phyloP scores from a whole-genome alignment of 495 filamentous ascomycete species.

The Glarea lozoyensis region DNA sequence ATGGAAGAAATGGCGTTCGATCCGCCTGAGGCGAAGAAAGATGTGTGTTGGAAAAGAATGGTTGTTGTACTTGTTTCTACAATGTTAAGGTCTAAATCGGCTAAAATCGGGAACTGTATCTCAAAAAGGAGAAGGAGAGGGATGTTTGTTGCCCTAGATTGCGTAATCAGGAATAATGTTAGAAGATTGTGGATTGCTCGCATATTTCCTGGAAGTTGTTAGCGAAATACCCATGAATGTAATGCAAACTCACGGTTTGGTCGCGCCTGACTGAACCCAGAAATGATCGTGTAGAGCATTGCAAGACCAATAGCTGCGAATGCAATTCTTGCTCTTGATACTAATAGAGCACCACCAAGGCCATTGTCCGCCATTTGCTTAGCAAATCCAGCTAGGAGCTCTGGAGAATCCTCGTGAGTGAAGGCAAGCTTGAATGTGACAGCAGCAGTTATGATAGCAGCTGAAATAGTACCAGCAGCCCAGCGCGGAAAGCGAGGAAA shows the following conservation, averaged over 20 bases:
- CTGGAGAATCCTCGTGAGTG: conserved; percentile 74
- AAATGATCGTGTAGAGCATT: conserved; percentile 26
- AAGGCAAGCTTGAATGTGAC: conserved; percentile 81
- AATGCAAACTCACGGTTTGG: conserved; percentile 18
- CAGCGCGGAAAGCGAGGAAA: conserved; percentile 17
- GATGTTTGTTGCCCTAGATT: conserved; percentile 73
- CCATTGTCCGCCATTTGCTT: conserved; percentile 31
- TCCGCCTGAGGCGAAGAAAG: conserved; percentile 87
- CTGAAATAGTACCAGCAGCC: conserved; percentile 11
- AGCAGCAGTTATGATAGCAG: conserved; percentile 43
- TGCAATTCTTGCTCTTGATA: conserved; percentile 40
- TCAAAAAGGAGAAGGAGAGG: conserved; percentile 74
- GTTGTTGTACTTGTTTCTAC: conserved; percentile 54
- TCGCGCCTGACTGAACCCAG: conserved; percentile 15
- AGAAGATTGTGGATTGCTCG: conserved; percentile 55
- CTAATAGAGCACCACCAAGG: conserved; percentile 35
- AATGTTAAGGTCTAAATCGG: conserved; percentile 32
- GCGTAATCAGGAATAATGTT: conserved; percentile 74
- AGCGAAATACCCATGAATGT: neutral
- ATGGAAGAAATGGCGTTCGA: conserved; percentile 88
- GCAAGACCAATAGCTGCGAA: conserved; percentile 44
- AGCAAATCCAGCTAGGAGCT: conserved; percentile 55
- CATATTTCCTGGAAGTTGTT: conserved; percentile 23
- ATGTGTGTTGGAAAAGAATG: conserved; percentile 59
- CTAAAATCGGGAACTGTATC: conserved; percentile 44